Evolutionary conservation across 1,139 yeast genomes (phyloP), one percentile per base, ranked within the genome.

Genomic region (Candida sp.): DNA sequence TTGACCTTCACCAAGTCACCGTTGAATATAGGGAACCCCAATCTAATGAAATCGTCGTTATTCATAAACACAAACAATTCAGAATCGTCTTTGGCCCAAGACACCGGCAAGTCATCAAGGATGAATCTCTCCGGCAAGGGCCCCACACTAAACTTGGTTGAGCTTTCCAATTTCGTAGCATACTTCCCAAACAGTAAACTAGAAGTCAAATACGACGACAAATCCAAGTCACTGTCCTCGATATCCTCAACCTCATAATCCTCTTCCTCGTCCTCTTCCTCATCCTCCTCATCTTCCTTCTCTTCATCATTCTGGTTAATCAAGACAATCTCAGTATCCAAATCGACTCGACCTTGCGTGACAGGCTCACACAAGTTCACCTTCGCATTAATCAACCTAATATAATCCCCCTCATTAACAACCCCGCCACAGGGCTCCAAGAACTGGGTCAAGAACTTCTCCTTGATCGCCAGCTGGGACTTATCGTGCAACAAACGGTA

Each of bases 341-440:
- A 56, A 38, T 66, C 66, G 3, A 79, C 66, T n/a, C 65, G 58
- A 1, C 96, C 96, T 63, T 88, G 96, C 42, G 81, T 82, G 1
- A 84, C 77, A 0, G 96, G 96, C 57, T 88, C 96, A 63, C 92
- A 83, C 33, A 86, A 77, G 6, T 81, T 65, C 4, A 89, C 78
- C 7, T 60, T 61, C 3, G 86, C 88, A 58, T 80, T 77, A 30
- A 82, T 63, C n/a, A 65, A 62, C 54, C 78, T 62, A 3, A 82
- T 63, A 3, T 61, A 49, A 50, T 74, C 78, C 33, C 70, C 70
- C 30, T 67, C 65, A 40, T 68, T 60, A 2, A 77, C 70, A 12
- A 77, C 70, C 7, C 68, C 60, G 9, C 75, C 78, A n/a, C 57
- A 63, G 52, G 55, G 63, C 6, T 23, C 60, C 47, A 65, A 65